A percentile compares a stretch with the other conserved stretches of the same genome.
Evolutionary conservation across 371 early-diverging fungal species (phyloP).

Genomic region (Haplosporangium sp.): DNA sequence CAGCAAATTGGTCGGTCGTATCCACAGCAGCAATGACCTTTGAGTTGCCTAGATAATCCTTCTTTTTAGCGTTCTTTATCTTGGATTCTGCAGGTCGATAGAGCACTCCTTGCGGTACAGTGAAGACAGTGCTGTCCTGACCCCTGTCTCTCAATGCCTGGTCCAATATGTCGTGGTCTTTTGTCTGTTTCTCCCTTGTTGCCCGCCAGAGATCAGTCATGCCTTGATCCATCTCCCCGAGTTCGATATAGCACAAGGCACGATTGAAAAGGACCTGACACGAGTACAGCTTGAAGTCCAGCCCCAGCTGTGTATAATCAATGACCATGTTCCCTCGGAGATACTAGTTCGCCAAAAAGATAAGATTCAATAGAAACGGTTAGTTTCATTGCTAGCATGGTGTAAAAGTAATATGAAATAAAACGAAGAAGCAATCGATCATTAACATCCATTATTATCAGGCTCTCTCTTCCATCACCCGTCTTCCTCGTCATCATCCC

Average conservation of each 20-base stretch:
- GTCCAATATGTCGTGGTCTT: constrained; percentile 80
- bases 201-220: constrained; percentile 83
- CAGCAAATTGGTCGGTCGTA: constrained; percentile 67
- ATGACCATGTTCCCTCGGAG: constrained; percentile 90
- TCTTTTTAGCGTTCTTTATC: constrained; percentile 79
- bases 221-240: constrained; percentile 81
- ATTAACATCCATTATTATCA: too few species aligned
- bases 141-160: constrained; percentile 79
- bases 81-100: constrained; percentile 88
- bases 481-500: too few species aligned
- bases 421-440: constrained; percentile 1
- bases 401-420: too few species aligned
- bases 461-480: too few species aligned
- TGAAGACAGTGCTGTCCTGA: constrained; percentile 79
- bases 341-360: constrained; percentile 58
- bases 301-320: constrained; percentile 95
- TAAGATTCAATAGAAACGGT: too few species aligned
- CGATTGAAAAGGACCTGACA: constrained; percentile 93
- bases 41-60: constrained; percentile 82
- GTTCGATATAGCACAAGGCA: constrained; percentile 83
- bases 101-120: constrained; percentile 80
- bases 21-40: constrained; percentile 81
- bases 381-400: too few species aligned
- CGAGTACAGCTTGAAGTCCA: constrained; percentile 86
- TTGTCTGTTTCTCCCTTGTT: constrained; percentile 70